These are phyloP conservation scores for Ophiosphaerella herpotricha DNA, from an alignment of 2,329 filamentous ascomycete species.

Conservation along the genomic window DNA sequence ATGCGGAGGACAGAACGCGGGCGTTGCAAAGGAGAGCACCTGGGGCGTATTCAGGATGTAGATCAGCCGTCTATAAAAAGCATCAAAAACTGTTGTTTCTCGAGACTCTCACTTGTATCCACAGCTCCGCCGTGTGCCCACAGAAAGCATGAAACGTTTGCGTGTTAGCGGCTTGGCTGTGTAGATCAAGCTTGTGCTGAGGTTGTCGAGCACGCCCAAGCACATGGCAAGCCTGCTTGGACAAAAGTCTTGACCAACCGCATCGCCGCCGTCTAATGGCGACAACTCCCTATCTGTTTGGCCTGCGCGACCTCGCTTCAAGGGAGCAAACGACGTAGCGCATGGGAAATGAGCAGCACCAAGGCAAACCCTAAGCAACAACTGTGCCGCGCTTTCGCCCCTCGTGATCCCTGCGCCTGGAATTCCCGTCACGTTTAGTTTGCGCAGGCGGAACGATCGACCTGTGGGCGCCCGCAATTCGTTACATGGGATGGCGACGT, in stretches of 20 bases:
- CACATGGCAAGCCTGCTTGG: slow-evolving; percentile 17
- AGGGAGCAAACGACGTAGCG: background rate
- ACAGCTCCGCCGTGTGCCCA: background rate
- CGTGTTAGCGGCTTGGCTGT: slow-evolving; percentile 14
- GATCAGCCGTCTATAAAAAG: background rate
- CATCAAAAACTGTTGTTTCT: background rate
- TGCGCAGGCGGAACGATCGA: no score
- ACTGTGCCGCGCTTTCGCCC: no score
- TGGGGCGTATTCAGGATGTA: slow-evolving; percentile 51
- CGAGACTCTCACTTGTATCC: background rate
- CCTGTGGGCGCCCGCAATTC: no score
- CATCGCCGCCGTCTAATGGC: no score
- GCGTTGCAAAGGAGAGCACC: slow-evolving; percentile 39
- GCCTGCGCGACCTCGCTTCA: background rate
- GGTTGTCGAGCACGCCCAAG: slow-evolving; percentile 3
- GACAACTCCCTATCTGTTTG: no score
- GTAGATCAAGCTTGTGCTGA: slow-evolving; percentile 11
- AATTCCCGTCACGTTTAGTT: no score
- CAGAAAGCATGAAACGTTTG: slow-evolving; percentile 3
- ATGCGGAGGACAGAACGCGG: slow-evolving; percentile 45
- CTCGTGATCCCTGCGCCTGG: no score
- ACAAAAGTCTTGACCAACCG: slow-evolving; percentile 8
- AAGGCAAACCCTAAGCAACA: background rate
- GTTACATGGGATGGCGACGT: no score
- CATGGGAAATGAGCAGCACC: background rate